Evolutionary conservation across 2,329 filamentous ascomycete genomes (phyloP).

Genomic region (Exophiala viscosa): DNA sequence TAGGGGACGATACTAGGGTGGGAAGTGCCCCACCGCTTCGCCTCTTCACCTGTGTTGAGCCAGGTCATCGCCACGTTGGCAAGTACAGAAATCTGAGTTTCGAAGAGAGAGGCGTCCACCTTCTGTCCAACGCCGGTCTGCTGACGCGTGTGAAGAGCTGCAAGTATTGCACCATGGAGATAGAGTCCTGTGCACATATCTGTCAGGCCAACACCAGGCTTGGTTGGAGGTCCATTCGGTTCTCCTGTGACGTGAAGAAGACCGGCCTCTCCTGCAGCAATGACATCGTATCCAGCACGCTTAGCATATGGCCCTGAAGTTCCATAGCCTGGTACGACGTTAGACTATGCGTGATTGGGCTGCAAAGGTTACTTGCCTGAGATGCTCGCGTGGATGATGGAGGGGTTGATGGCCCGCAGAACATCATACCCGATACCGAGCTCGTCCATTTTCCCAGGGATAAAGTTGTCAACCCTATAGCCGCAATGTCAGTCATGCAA

Average conservation of each 20-base stretch:
- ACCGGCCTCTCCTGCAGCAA: slow-evolving; percentile 16
- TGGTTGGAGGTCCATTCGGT: slow-evolving; percentile 5
- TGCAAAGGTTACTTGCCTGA: slow-evolving; percentile 30
- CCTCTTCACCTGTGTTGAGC: slow-evolving; percentile 16
- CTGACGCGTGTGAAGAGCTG: slow-evolving; percentile 13
- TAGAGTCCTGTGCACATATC: slow-evolving; percentile 21
- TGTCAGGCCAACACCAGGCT: slow-evolving; percentile 12
- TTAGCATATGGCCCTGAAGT: slow-evolving; percentile 37
- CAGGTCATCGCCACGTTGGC: slow-evolving; percentile 19
- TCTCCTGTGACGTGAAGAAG: slow-evolving; percentile 17
- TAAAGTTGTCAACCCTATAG: slow-evolving; percentile 24
- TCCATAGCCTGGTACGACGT: slow-evolving; percentile 44
- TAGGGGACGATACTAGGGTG: slow-evolving; percentile 50
- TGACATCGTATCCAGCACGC: slow-evolving; percentile 19
- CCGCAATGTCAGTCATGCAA: neutral
- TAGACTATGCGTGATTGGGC: neutral
- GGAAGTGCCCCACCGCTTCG: slow-evolving; percentile 43
- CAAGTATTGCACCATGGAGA: slow-evolving; percentile 19
- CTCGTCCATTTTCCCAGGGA: slow-evolving; percentile 44
- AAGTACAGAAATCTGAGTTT: slow-evolving; percentile 32
- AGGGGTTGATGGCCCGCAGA: slow-evolving; percentile 41
- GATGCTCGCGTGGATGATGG: slow-evolving; percentile 50
- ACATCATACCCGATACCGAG: slow-evolving; percentile 42
- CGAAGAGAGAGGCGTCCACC: slow-evolving; percentile 46
- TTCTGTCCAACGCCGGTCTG: slow-evolving; percentile 12